A percentile compares a stretch with the other conserved stretches of the same genome.
Evolutionary conservation across 805 yeast species (phyloP).

Genomic region (Zygosaccharomyces gambellarensis): DNA sequence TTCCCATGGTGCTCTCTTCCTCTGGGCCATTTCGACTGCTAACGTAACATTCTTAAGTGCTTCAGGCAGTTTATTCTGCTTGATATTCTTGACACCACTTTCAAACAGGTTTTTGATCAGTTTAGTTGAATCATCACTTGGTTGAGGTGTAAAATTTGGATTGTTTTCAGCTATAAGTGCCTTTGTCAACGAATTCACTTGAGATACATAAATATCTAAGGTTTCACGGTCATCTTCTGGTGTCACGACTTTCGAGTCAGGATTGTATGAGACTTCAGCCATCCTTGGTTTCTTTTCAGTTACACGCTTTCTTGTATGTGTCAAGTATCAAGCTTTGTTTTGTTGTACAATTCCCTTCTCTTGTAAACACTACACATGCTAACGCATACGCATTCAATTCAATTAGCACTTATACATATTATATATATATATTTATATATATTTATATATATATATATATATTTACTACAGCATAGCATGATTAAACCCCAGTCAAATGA

Average conservation of each 20-base stretch:
- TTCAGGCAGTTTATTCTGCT: constrained; percentile 53
- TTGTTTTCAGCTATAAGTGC: constrained; percentile 36
- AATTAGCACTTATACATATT: not conserved
- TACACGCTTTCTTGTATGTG: not conserved
- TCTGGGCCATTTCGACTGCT: constrained; percentile 60
- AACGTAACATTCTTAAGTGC: constrained; percentile 59
- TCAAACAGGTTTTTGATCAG: constrained; percentile 62
- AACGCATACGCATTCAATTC: not conserved
- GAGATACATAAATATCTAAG: constrained; percentile 22
- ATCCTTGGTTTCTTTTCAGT: not conserved
- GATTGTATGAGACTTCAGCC: constrained; percentile 22
- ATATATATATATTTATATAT: not conserved
- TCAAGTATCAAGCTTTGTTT: not conserved
- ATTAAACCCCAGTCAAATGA: not conserved
- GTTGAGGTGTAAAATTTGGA: constrained; percentile 55
- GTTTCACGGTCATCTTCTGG: constrained; percentile 10
- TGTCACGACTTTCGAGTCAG: constrained; percentile 27
- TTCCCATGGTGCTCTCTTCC: constrained; percentile 67
- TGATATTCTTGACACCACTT: constrained; percentile 49
- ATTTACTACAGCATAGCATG: constrained; percentile 4
- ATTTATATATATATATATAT: not conserved
- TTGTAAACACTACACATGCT: too few relatives aligned
- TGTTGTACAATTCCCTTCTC: not conserved
- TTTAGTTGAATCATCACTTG: constrained; percentile 45
- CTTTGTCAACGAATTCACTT: constrained; percentile 35